A percentile compares a stretch with the other conserved stretches of the same genome.
These are phyloP conservation scores for Teratosphaeria zuluensis DNA, from an alignment of 2,329 filamentous ascomycete genomes.

Conservation along the genomic window DNA sequence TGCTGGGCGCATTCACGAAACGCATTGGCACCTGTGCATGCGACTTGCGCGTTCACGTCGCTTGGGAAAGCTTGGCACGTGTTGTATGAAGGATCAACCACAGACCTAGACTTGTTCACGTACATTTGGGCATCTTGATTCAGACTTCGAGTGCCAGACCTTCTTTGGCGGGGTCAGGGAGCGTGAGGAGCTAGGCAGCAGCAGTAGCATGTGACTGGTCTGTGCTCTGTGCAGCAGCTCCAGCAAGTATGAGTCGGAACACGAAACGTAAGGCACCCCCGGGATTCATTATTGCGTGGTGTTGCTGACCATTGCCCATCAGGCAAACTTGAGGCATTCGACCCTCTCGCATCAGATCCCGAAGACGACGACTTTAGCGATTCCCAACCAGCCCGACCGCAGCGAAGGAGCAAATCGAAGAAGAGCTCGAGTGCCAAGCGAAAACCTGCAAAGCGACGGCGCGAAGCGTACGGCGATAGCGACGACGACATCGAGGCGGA, in stretches of 20 bases:
- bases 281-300: too few relatives aligned
- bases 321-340: constrained; percentile 15
- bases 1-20: background rate
- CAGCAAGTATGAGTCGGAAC: background rate
- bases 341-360: constrained; percentile 27
- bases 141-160: background rate
- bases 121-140: background rate
- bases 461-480: constrained; percentile 29
- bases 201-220: background rate
- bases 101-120: background rate
- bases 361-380: constrained; percentile 29
- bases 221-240: background rate
- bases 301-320: background rate
- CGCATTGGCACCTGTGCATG: background rate
- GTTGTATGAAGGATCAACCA: background rate
- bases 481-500: constrained; percentile 38
- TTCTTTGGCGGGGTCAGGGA: too few relatives aligned
- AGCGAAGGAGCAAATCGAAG: constrained; percentile 10
- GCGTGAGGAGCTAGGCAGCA: background rate
- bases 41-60: background rate
- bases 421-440: constrained; percentile 17
- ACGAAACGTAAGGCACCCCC: background rate
- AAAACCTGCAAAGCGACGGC: constrained; percentile 25
- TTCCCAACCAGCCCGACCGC: constrained; percentile 11
- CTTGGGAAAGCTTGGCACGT: background rate